These are phyloP conservation scores for Alternaria sp. DNA, from an alignment of 2,329 filamentous ascomycete species.

Conservation along the genomic window DNA sequence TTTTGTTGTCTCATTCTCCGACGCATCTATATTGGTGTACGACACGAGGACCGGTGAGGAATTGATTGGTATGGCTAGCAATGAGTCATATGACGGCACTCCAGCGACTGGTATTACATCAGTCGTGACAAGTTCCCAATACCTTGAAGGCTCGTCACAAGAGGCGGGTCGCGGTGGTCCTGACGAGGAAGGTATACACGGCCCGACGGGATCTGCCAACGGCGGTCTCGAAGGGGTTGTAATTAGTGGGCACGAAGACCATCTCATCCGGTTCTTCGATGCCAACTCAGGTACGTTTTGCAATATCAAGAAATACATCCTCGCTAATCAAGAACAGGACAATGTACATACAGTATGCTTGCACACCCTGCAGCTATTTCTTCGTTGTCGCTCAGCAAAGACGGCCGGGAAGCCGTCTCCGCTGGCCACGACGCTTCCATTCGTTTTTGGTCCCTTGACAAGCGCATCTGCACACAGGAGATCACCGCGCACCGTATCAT, in stretches of 20 bases:
- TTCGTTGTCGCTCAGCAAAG: constrained; percentile 86
- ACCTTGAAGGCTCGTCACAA: constrained; percentile 68
- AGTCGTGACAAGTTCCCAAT: constrained; percentile 84
- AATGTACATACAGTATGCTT: constrained; percentile 99
- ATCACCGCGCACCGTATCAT: constrained; percentile 92
- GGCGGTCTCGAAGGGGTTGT: constrained; percentile 86
- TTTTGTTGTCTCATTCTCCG: constrained; percentile 91
- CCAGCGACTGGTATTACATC: constrained; percentile 84
- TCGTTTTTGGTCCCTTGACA: constrained; percentile 96
- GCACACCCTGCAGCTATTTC: constrained; percentile 94
- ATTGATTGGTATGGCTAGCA: constrained; percentile 88
- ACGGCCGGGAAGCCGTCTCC: constrained; percentile 91
- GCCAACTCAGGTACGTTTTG: constrained; percentile 90
- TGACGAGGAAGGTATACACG: constrained; percentile 78
- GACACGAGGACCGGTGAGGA: constrained; percentile 92
- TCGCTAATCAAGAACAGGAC: constrained; percentile 63
- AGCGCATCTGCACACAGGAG: constrained; percentile 92
- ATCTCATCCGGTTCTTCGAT: constrained; percentile 96
- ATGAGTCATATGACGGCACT: constrained; percentile 92
- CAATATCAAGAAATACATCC: constrained; percentile 4
- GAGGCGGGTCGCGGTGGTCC: constrained; percentile 68
- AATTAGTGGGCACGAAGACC: constrained; percentile 95
- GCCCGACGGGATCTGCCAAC: constrained; percentile 81
- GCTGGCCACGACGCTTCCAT: constrained; percentile 95
- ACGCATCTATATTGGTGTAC: constrained; percentile 89